Percentiles rank a stretch among this genome's conserved stretches.
Conservation (phyloP, 202 grass and related monocot genomes). For the Saccharum hybrid region DNA sequence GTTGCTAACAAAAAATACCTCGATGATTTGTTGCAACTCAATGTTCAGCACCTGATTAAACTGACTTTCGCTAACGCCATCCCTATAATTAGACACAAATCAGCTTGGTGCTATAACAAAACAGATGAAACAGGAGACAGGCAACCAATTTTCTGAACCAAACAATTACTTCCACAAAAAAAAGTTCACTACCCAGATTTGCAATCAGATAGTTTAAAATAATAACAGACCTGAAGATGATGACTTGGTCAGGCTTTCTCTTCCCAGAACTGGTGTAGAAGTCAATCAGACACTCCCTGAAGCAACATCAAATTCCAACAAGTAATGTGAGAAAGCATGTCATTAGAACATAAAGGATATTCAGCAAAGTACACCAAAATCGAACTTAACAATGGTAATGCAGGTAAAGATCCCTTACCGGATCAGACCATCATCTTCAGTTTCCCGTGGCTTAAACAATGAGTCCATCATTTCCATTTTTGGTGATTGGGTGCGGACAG, state of each 20-base stretch:
- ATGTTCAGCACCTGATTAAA: slow-evolving; percentile 89
- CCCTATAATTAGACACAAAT: slow-evolving; percentile 49
- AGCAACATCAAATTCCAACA: neutral
- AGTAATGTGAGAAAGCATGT: neutral
- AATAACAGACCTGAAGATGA: slow-evolving; percentile 70
- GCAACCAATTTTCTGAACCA: neutral
- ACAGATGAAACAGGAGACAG: neutral
- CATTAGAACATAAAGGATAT: neutral
- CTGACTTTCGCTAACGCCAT: slow-evolving; percentile 85
- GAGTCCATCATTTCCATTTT: slow-evolving; percentile 92
- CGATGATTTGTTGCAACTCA: slow-evolving; percentile 89
- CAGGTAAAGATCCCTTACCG: slow-evolving; percentile 36
- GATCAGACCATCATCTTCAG: slow-evolving; percentile 68
- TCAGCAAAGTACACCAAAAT: neutral
- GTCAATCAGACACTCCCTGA: slow-evolving; percentile 77
- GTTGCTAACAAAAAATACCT: slow-evolving; percentile 36
- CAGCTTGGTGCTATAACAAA: neutral
- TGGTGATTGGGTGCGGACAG: slow-evolving; percentile 76
- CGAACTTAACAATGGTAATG: neutral
- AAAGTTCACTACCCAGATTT: neutral
- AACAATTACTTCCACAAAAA: neutral
- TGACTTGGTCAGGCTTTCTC: slow-evolving; percentile 82
- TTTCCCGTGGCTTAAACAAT: slow-evolving; percentile 67
- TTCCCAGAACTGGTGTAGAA: slow-evolving; percentile 87
- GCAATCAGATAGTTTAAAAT: neutral